Evolutionary conservation across 345 rosid genomes (phyloP).

Genomic region (Capsella bursapastoris): DNA sequence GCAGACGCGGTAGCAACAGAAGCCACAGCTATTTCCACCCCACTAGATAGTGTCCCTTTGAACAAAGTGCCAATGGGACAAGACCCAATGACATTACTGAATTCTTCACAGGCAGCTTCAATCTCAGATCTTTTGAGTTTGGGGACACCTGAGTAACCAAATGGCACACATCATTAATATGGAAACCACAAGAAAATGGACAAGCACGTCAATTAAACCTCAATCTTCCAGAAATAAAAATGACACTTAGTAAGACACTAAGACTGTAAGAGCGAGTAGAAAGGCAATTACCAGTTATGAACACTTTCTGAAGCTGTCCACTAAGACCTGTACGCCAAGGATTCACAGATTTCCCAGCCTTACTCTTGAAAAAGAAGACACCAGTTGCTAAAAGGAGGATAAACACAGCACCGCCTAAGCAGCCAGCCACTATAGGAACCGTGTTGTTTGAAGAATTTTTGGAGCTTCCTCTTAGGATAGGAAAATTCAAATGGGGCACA

Average conservation of each 20-base stretch:
- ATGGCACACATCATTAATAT: slow-evolving; percentile 2
- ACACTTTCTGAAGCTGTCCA: slow-evolving; percentile 94
- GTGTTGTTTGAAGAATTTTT: slow-evolving; percentile 5
- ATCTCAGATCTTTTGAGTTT: slow-evolving; percentile 89
- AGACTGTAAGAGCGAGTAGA: background rate
- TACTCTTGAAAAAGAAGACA: slow-evolving; percentile 56
- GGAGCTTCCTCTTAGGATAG: slow-evolving; percentile 26
- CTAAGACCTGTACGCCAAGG: slow-evolving; percentile 97
- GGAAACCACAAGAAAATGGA: background rate
- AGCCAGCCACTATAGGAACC: slow-evolving; percentile 38
- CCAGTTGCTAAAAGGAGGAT: slow-evolving; percentile 48
- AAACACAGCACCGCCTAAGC: slow-evolving; percentile 47
- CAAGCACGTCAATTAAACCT: background rate
- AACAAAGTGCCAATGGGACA: slow-evolving; percentile 74
- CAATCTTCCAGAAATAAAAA: background rate
- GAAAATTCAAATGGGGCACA: background rate
- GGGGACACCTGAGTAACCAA: slow-evolving; percentile 71
- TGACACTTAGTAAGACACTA: background rate
- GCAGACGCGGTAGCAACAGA: slow-evolving; percentile 61
- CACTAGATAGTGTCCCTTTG: slow-evolving; percentile 92
- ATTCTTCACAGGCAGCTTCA: slow-evolving; percentile 95
- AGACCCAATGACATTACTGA: slow-evolving; percentile 87
- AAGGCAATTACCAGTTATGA: slow-evolving; percentile 66
- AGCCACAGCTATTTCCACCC: slow-evolving; percentile 91
- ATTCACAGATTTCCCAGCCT: slow-evolving; percentile 73